These are phyloP conservation scores for Brassica incana DNA, from an alignment of 345 rosid species.

Conservation along the genomic window DNA sequence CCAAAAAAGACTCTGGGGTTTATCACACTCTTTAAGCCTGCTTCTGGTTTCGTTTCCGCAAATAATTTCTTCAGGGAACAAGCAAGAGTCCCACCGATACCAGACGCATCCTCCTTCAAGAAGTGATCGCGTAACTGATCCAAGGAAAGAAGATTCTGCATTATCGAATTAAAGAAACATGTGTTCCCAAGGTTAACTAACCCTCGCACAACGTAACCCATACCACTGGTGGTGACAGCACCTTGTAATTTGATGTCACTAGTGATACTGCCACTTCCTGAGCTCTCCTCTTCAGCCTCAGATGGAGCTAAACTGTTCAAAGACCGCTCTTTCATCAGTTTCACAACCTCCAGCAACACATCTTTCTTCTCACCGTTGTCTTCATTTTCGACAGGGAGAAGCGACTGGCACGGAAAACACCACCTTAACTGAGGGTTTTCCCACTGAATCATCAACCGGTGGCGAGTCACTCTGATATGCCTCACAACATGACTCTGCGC, in stretches of 20 bases:
- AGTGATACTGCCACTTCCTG: conserved; percentile 58
- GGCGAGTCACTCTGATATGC: conserved; percentile 66
- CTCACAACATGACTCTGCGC: conserved; percentile 72
- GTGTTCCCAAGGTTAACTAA: conserved; percentile 94
- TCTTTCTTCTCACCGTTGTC: conserved; percentile 61
- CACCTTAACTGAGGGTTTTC: conserved; percentile 79
- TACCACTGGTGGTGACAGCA: conserved; percentile 30
- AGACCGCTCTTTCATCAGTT: conserved; percentile 57
- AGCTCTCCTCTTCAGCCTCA: conserved; percentile 63
- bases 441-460: conserved; percentile 74
- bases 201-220: conserved; percentile 68
- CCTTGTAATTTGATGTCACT: conserved; percentile 48
- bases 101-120: conserved; percentile 50
- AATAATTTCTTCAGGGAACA: conserved; percentile 71
- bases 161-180: conserved; percentile 91
- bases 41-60: conserved; percentile 64
- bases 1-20: conserved; percentile 79
- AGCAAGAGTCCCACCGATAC: conserved; percentile 51
- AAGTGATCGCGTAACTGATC: conserved; percentile 58
- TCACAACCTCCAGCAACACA: conserved; percentile 52
- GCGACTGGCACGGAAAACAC: conserved; percentile 75
- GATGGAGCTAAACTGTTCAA: conserved; percentile 37
- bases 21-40: conserved; percentile 57
- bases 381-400: conserved; percentile 73
- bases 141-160: conserved; percentile 88